A percentile compares a stretch with the other conserved stretches of the same genome.
These are phyloP conservation scores for Litchi chinensis DNA, from an alignment of 345 rosid species.

Conservation along the genomic window DNA sequence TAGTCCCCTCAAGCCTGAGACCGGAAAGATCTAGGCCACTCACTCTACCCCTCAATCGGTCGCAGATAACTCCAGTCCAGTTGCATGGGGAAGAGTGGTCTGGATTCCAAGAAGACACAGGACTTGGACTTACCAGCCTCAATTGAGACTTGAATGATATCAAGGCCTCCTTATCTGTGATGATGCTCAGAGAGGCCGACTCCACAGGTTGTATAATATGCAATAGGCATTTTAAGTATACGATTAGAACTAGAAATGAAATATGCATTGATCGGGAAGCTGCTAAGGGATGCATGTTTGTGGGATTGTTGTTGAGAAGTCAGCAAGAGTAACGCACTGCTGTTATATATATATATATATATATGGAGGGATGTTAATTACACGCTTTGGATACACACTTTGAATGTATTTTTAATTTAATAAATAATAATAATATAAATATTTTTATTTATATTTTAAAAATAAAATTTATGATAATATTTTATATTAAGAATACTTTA, in stretches of 20 bases:
- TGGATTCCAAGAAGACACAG: slow-evolving; percentile 43
- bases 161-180: slow-evolving; percentile 46
- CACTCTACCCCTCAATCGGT: slow-evolving; percentile 36
- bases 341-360: no score
- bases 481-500: no score
- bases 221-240: slow-evolving; percentile 16
- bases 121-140: slow-evolving; percentile 15
- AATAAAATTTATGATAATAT: no score
- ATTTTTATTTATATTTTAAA: no score
- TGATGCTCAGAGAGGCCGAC: slow-evolving; percentile 26
- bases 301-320: neutral
- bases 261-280: neutral
- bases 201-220: neutral
- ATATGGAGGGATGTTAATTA: no score
- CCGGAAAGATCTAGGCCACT: slow-evolving; percentile 34
- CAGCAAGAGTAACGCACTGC: no score
- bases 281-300: neutral
- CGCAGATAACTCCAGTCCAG: slow-evolving; percentile 57
- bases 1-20: slow-evolving; percentile 34
- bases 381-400: no score
- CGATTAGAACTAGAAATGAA: neutral
- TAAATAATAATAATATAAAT: no score
- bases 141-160: slow-evolving; percentile 46
- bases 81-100: slow-evolving; percentile 39
- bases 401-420: no score